Conservation (phyloP, 2,329 filamentous ascomycete genomes). For the Colletotrichum somersetense region DNA sequence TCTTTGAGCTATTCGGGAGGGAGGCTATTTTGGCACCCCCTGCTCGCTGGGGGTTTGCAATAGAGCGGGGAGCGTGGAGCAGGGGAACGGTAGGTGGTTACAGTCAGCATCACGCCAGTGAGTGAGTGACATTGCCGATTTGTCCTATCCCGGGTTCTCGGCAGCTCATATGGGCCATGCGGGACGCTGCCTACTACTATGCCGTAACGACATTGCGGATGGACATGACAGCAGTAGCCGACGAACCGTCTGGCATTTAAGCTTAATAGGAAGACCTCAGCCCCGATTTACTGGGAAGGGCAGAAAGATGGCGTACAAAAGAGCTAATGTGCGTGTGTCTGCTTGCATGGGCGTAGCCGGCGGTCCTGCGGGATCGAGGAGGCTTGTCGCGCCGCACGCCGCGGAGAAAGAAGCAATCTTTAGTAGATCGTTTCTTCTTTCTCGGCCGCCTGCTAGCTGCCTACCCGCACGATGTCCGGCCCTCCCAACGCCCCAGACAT, state of each 20-base stretch:
- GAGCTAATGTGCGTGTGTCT: background rate
- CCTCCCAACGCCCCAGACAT: constrained; percentile 23
- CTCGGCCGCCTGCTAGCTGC: constrained; percentile 13
- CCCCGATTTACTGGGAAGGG: constrained; percentile 7
- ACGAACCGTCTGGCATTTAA: constrained; percentile 32
- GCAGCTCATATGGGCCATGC: constrained; percentile 30
- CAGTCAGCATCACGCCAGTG: background rate
- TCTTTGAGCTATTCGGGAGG: background rate
- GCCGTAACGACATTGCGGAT: constrained; percentile 14
- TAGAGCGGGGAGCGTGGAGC: background rate
- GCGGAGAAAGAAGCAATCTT: constrained; percentile 26
- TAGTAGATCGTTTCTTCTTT: background rate
- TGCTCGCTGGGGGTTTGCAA: background rate
- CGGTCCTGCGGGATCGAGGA: background rate
- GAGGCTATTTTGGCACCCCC: background rate
- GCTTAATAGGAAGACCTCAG: constrained; percentile 30
- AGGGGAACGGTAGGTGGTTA: constrained; percentile 11
- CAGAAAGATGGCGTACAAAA: background rate
- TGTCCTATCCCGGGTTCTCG: constrained; percentile 32
- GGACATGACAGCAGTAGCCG: constrained; percentile 14
- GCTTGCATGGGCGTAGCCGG: background rate
- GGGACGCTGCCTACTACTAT: background rate
- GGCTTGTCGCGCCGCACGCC: constrained; percentile 5
- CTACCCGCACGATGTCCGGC: background rate
- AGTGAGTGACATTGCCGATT: constrained; percentile 15